Evolutionary conservation across 805 yeast species (phyloP).

Genomic region (Metschnikowia aberdeeniae): DNA sequence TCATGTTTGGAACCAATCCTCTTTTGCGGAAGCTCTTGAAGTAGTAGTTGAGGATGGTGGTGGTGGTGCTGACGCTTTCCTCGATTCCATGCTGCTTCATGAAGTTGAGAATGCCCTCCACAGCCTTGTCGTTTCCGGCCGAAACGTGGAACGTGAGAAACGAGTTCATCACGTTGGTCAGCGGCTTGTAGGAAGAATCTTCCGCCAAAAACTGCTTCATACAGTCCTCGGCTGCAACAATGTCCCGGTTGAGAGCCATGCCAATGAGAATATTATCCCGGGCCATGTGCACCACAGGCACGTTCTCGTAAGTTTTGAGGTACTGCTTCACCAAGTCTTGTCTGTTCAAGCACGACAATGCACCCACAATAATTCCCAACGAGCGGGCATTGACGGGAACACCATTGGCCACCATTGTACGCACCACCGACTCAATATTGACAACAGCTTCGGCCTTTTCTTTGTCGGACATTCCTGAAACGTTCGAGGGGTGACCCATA

Average conservation of each 20-base stretch:
- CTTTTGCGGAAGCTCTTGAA: constrained; percentile 44
- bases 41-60: constrained; percentile 52
- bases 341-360: constrained; percentile 40
- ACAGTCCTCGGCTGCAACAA: constrained; percentile 43
- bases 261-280: constrained; percentile 47
- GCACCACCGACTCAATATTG: constrained; percentile 27
- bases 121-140: constrained; percentile 42
- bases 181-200: constrained; percentile 38
- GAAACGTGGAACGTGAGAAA: constrained; percentile 43
- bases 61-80: constrained; percentile 62
- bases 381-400: constrained; percentile 45
- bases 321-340: constrained; percentile 41
- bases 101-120: constrained; percentile 42
- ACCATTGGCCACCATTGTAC: constrained; percentile 28
- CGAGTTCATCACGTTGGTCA: constrained; percentile 48
- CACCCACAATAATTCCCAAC: constrained; percentile 44
- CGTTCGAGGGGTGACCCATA: constrained; percentile 33
- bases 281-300: constrained; percentile 35
- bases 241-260: constrained; percentile 34
- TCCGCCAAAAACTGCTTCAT: constrained; percentile 33
- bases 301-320: constrained; percentile 27
- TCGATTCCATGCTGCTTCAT: constrained; percentile 40
- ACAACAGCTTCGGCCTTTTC: constrained; percentile 21
- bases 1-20: constrained; percentile 41
- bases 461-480: constrained; percentile 24